Percentiles rank a stretch among this genome's conserved stretches.
Conservation (phyloP, 306 rosid genomes). For the Sphenostylis stenocarpa region DNA sequence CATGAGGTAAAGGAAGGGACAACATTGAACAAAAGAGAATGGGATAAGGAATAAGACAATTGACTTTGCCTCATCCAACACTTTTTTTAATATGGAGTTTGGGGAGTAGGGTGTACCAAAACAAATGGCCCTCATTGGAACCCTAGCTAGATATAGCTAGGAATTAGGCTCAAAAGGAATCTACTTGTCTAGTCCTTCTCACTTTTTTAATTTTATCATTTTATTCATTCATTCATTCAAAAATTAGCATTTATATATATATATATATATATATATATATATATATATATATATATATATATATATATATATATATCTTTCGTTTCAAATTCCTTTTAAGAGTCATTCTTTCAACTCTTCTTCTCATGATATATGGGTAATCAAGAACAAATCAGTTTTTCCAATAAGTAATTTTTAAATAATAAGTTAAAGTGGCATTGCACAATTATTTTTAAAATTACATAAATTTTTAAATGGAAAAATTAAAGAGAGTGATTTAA, state of each 20-base stretch:
- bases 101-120: neutral
- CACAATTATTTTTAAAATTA: too few species aligned
- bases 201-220: neutral
- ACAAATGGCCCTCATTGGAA: conserved; percentile 12
- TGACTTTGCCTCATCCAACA: neutral
- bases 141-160: neutral
- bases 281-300: too few species aligned
- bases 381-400: too few species aligned
- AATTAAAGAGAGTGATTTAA: too few species aligned
- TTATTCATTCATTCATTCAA: neutral
- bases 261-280: too few species aligned
- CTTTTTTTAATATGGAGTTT: neutral
- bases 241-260: neutral
- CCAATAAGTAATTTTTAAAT: too few species aligned
- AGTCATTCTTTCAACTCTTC: too few species aligned
- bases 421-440: too few species aligned
- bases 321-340: too few species aligned
- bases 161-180: neutral
- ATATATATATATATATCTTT: too few species aligned
- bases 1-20: conserved; percentile 18
- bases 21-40: conserved; percentile 21
- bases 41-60: conserved; percentile 27
- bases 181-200: neutral
- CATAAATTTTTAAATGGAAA: too few species aligned
- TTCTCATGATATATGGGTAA: too few species aligned